Evolutionary conservation across 2,329 filamentous ascomycete genomes (phyloP).

Genomic region (Sclerotinia glacialis): DNA sequence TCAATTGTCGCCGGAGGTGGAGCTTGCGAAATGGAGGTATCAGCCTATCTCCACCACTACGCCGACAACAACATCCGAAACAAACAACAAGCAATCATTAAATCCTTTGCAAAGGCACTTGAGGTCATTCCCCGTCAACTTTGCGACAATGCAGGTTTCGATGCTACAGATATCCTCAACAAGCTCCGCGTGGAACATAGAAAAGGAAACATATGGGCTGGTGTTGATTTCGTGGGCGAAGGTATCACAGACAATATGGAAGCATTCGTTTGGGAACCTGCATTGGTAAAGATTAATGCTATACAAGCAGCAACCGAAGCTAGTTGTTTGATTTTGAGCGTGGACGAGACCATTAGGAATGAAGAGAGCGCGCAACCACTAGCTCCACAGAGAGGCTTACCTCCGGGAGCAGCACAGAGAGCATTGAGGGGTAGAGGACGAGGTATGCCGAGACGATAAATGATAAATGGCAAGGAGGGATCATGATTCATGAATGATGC

Average conservation of each 20-base stretch:
- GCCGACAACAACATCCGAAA: constrained; percentile 89
- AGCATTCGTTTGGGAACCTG: constrained; percentile 95
- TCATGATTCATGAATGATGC: constrained; percentile 21
- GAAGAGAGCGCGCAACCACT: constrained; percentile 87
- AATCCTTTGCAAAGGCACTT: constrained; percentile 94
- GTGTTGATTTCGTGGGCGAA: constrained; percentile 91
- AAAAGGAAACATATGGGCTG: constrained; percentile 89
- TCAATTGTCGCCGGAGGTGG: constrained; percentile 94
- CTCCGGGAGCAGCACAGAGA: constrained; percentile 81
- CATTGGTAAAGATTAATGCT: constrained; percentile 93
- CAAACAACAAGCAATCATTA: constrained; percentile 97
- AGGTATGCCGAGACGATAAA: constrained; percentile 71
- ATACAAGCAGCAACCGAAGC: constrained; percentile 95
- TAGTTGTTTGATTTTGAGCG: constrained; percentile 88
- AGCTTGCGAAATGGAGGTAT: constrained; percentile 94
- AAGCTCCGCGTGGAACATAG: constrained; percentile 93
- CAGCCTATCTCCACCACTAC: constrained; percentile 85
- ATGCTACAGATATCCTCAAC: constrained; percentile 97
- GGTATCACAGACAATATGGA: constrained; percentile 93
- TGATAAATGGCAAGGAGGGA: constrained; percentile 8
- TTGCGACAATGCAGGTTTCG: constrained; percentile 98
- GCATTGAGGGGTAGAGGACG: constrained; percentile 79
- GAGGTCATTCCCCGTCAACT: constrained; percentile 96
- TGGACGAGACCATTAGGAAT: constrained; percentile 98
- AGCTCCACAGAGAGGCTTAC: constrained; percentile 71